Conservation (phyloP, 257 asterid genomes). For the Asclepias syriaca region DNA sequence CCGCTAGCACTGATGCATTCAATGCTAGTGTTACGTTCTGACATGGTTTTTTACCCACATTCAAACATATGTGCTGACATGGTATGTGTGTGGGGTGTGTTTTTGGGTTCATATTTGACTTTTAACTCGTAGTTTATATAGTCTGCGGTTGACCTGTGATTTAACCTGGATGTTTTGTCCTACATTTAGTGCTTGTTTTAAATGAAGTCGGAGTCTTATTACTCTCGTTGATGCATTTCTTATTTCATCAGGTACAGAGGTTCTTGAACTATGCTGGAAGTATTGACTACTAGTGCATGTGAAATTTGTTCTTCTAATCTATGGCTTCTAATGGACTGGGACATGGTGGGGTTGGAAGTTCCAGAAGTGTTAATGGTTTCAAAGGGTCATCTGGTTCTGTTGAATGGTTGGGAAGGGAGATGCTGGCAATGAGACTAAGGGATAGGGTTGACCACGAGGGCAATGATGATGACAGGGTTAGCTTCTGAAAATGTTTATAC, state of each 20-base stretch:
- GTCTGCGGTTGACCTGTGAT: not conserved
- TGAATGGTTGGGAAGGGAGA: constrained; percentile 96
- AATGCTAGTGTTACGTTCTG: no score
- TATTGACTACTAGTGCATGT: constrained; percentile 16
- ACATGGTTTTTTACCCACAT: no score
- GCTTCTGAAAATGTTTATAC: constrained; percentile 17
- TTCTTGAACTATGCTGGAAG: constrained; percentile 25
- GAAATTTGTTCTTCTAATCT: constrained; percentile 12
- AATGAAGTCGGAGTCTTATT: constrained; percentile 6
- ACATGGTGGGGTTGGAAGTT: constrained; percentile 45
- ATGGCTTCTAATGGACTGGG: constrained; percentile 46
- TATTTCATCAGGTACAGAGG: constrained; percentile 36
- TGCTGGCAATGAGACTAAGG: constrained; percentile 85
- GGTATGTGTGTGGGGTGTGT: not conserved
- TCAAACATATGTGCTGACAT: no score
- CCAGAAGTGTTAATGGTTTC: constrained; percentile 42
- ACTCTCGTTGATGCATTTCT: constrained; percentile 5
- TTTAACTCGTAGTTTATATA: not conserved
- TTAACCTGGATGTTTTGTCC: not conserved
- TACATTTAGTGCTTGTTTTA: not conserved
- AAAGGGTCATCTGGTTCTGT: constrained; percentile 87
- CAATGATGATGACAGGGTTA: constrained; percentile 76
- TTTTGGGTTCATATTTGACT: not conserved
- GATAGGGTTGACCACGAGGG: constrained; percentile 73
- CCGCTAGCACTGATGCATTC: no score